Conservation (phyloP, 2,329 filamentous ascomycete species). For the Arthrinium puccinioides region DNA sequence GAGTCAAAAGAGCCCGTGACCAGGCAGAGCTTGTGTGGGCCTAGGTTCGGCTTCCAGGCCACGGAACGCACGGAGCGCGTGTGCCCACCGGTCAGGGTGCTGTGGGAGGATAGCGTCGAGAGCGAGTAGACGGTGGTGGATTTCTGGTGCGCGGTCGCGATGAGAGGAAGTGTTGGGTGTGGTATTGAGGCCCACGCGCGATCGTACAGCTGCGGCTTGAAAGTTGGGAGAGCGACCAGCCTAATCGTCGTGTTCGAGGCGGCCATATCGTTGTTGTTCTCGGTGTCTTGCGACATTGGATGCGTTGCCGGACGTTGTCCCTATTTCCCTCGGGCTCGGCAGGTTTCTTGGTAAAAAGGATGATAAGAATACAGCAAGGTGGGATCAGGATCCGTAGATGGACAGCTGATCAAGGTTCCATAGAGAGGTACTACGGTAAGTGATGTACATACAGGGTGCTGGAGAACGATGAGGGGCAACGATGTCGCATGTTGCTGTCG, state of each 20-base stretch:
- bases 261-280: neutral
- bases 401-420: neutral
- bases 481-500: neutral
- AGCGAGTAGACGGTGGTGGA: constrained; percentile 87
- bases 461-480: neutral
- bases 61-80: constrained; percentile 79
- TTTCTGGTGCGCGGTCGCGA: constrained; percentile 85
- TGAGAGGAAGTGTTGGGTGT: constrained; percentile 78
- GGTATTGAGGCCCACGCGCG: constrained; percentile 82
- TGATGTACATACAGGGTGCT: too few species aligned
- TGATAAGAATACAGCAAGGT: neutral
- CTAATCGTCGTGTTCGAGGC: constrained; percentile 3
- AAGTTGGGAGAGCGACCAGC: constrained; percentile 39
- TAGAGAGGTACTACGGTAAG: neutral
- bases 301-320: neutral
- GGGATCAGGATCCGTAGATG: neutral
- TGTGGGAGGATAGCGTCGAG: constrained; percentile 70
- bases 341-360: neutral
- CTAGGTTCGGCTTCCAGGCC: constrained; percentile 75
- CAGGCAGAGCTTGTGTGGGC: constrained; percentile 61
- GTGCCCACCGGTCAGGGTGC: constrained; percentile 77
- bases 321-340: neutral
- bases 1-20: constrained; percentile 93
- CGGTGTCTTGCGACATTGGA: neutral
- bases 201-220: constrained; percentile 52